A percentile compares a stretch with the other conserved stretches of the same genome.
phyloP scores from a whole-genome alignment of 164 flowering plant species.

The Vitis rupestris region DNA sequence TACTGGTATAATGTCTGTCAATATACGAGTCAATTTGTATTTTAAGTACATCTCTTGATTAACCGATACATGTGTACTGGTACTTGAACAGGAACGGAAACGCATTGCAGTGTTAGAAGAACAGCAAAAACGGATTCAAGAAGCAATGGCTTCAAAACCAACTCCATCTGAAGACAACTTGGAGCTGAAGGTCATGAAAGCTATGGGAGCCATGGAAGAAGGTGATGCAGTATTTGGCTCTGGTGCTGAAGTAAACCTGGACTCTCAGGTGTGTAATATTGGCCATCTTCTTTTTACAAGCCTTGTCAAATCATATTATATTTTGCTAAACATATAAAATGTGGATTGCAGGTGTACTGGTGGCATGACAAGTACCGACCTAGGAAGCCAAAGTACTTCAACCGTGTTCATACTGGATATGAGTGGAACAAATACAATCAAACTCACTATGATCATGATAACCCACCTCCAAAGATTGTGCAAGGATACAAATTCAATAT shows the following conservation, averaged over 20 bases:
- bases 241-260: slow-evolving; percentile 89
- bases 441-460: slow-evolving; percentile 98
- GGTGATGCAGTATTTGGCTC: slow-evolving; percentile 94
- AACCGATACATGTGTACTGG: neutral
- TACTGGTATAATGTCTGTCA: slow-evolving; percentile 48
- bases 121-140: slow-evolving; percentile 69
- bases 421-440: slow-evolving; percentile 99
- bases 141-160: slow-evolving; percentile 70
- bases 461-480: slow-evolving; percentile 97
- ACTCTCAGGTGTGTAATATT: slow-evolving; percentile 67
- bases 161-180: slow-evolving; percentile 67
- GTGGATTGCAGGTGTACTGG: slow-evolving; percentile 83
- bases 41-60: neutral
- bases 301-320: neutral
- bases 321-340: neutral
- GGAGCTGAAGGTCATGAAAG: slow-evolving; percentile 77
- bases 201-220: slow-evolving; percentile 95
- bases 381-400: slow-evolving; percentile 97
- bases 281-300: neutral
- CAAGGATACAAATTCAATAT: slow-evolving; percentile 98
- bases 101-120: slow-evolving; percentile 73
- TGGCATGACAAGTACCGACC: slow-evolving; percentile 99
- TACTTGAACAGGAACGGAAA: slow-evolving; percentile 59
- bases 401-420: slow-evolving; percentile 98
- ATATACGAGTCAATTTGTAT: neutral